These are phyloP conservation scores for Fusarium poae DNA, from an alignment of 2,329 filamentous ascomycete genomes.

Conservation along the genomic window DNA sequence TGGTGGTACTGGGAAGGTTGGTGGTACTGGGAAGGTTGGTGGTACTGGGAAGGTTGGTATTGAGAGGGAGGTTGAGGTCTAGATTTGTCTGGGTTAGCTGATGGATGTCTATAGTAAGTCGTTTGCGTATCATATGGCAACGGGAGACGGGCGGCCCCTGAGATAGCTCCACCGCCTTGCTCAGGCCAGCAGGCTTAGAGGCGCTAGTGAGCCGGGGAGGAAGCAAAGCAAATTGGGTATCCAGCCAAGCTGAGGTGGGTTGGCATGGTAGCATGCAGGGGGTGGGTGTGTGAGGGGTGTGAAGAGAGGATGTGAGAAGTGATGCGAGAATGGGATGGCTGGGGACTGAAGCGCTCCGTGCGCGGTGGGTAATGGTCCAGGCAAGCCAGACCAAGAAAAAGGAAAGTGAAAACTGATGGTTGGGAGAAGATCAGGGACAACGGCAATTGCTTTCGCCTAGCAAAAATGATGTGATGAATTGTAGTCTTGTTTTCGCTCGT, in stretches of 20 bases:
- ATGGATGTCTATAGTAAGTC: constrained; percentile 49
- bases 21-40: constrained; percentile 57
- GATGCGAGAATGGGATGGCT: constrained; percentile 44
- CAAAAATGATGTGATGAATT: constrained; percentile 27
- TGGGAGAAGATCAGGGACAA: constrained; percentile 35
- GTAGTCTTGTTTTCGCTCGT: constrained; percentile 20
- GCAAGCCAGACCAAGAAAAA: constrained; percentile 33
- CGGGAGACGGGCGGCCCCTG: constrained; percentile 46
- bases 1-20: constrained; percentile 55
- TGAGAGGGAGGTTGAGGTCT: constrained; percentile 56
- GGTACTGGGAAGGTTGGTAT: constrained; percentile 60
- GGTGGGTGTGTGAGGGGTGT: constrained; percentile 36
- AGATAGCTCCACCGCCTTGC: constrained; percentile 44
- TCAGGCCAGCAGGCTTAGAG: constrained; percentile 45
- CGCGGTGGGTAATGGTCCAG: constrained; percentile 39
- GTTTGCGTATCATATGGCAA: constrained; percentile 52
- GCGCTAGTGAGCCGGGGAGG: constrained; percentile 39
- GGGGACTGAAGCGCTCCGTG: constrained; percentile 43
- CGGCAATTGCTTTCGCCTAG: constrained; percentile 29
- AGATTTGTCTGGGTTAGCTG: constrained; percentile 50
- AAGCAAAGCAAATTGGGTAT: constrained; percentile 47
- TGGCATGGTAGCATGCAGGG: constrained; percentile 31
- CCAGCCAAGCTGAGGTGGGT: constrained; percentile 43
- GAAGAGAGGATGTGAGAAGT: constrained; percentile 26
- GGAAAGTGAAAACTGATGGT: constrained; percentile 16